Evolutionary conservation across 345 rosid genomes (phyloP), one percentile per base, ranked within the genome.

Genomic region (Kernera saxatilis): DNA sequence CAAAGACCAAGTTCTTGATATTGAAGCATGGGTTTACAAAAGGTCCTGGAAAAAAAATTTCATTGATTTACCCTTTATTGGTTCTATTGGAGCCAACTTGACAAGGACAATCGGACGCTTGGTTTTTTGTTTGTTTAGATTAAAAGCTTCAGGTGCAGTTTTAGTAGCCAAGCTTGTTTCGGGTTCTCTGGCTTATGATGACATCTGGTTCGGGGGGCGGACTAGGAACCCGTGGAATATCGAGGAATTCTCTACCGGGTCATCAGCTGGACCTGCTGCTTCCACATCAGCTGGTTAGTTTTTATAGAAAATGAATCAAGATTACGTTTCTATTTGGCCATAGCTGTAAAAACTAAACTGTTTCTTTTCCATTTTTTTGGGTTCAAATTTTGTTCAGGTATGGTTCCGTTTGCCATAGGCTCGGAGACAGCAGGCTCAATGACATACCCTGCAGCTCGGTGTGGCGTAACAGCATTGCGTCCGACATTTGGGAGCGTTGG

Each of bases 221-320:
- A 90, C 96, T 3, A 88, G 90, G 63, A 92, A 92, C 67, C 98
- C 98, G 13, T 92, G 98, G 96, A 92, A 90, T 70, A 88, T 92
- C 8, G 91, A 86, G 79, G 96, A 92, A 60, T 92, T 92, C 70
- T 72, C 93, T 27, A 92, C 98, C 0, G 96, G 96, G 26, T 88
- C 98, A 43, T 92, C 95, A 25, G 96, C 91, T 71, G 96, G 98
- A 62, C 91, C 97, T 13, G 97, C 93, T 70, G 90, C 97, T n/a
- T 82, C 88, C 76, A 87, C 91, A 45, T 84, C 93, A 0, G 93
- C 97, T 54, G 97, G 97, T 89, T 70, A 54, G 61, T 29, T 41
- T 17, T 6, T 33, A 0, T 37, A 11, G 26, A 35, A 36, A 55
- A 33, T 35, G 51, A 59, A 48, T 59, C 46, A 68, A 29, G 22